These are phyloP conservation scores for Mesembryanthemum crystallinum DNA, from an alignment of 148 eudicot genomes.

Conservation along the genomic window DNA sequence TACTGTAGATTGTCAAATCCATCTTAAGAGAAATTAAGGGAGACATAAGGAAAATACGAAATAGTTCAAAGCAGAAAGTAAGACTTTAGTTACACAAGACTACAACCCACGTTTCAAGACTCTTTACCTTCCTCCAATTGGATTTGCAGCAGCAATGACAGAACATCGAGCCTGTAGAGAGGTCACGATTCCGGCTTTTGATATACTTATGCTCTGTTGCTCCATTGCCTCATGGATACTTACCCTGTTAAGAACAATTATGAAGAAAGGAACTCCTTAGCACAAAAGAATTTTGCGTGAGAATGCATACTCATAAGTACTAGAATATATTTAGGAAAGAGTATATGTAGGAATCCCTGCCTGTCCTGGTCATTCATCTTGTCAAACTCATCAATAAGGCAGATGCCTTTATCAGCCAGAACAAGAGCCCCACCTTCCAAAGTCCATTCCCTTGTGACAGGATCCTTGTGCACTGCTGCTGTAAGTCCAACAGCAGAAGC, in stretches of 20 bases:
- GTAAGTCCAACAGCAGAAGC: constrained; percentile 98
- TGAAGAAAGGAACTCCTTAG: background rate
- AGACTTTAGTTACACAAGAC: too few relatives aligned
- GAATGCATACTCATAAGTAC: background rate
- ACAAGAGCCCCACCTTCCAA: constrained; percentile 99
- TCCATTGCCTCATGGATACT: constrained; percentile 99
- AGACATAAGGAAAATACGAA: background rate
- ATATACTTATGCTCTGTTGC: constrained; percentile 98
- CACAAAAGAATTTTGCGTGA: background rate
- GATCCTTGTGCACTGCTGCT: constrained; percentile 97
- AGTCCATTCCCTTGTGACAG: constrained; percentile 97
- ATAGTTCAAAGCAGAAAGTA: background rate
- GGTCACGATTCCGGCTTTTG: constrained; percentile 98
- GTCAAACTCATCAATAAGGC: constrained; percentile 96
- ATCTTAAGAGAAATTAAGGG: background rate
- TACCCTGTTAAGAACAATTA: constrained; percentile 46
- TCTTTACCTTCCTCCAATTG: constrained; percentile 91
- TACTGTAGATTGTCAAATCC: background rate
- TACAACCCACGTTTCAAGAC: background rate
- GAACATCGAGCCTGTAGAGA: constrained; percentile 98
- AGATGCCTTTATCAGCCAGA: constrained; percentile 88
- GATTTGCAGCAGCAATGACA: constrained; percentile 99
- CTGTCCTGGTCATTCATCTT: constrained; percentile 99
- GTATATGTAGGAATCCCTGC: constrained; percentile 24
- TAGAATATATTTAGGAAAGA: background rate